Conservation (phyloP, 352 stramenopile species). For the Pythium utonaiense region DNA sequence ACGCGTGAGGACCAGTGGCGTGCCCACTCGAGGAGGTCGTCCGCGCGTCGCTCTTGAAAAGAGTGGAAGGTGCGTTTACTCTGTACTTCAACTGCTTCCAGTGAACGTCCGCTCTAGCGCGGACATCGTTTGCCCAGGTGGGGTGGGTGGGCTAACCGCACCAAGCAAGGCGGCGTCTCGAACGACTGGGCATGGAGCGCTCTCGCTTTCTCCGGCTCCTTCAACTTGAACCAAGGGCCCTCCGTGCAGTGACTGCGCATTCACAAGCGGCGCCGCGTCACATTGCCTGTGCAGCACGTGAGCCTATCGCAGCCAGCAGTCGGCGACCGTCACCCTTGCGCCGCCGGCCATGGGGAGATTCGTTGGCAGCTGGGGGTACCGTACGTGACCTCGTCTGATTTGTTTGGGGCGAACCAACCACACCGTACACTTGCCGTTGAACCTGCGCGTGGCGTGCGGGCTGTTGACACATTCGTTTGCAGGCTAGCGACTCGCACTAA, state of each 20-base stretch:
- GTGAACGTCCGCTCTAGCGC: no score
- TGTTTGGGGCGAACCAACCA: background rate
- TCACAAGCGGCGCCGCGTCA: background rate
- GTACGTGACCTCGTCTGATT: background rate
- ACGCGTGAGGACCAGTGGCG: background rate
- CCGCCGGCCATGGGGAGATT: background rate
- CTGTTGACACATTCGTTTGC: slow-evolving; percentile 3
- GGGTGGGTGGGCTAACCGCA: background rate
- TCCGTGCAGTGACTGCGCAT: slow-evolving; percentile 8
- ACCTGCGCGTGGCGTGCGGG: background rate
- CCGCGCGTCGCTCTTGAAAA: background rate
- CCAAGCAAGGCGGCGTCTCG: slow-evolving; percentile 1
- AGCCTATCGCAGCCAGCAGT: slow-evolving; percentile 1
- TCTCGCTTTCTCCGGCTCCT: background rate
- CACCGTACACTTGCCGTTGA: slow-evolving; percentile 1
- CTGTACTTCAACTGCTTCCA: slow-evolving; percentile 6
- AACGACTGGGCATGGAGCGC: slow-evolving; percentile 2
- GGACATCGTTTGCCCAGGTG: background rate
- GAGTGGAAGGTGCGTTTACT: background rate
- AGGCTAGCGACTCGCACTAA: background rate
- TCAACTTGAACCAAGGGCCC: slow-evolving; percentile 9
- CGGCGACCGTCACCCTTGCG: background rate
- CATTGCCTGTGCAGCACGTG: background rate
- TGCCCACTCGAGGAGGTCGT: background rate
- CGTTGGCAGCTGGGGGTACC: background rate